Percentiles rank a stretch among this genome's conserved stretches.
Evolutionary conservation across 2,329 filamentous ascomycete species (phyloP).

Genomic region (Cyphellophora europaea): DNA sequence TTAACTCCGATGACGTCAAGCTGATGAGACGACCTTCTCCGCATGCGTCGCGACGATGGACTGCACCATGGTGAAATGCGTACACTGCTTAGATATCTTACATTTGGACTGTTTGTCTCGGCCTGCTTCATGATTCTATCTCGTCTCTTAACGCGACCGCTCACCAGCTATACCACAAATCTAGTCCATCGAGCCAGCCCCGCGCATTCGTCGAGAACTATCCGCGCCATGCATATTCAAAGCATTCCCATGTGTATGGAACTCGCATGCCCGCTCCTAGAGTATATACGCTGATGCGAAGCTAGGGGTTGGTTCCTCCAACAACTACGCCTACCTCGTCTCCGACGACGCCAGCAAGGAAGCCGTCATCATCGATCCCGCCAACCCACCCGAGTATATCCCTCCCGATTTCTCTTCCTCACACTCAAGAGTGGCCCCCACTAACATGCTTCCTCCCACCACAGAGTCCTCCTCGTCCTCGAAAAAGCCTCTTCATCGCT

Average conservation of each 20-base stretch:
- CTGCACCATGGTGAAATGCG: no score
- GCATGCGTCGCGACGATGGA: no score
- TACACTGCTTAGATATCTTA: no score
- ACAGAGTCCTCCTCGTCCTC: constrained; percentile 31
- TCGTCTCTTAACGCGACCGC: constrained; percentile 6
- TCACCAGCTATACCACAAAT: not conserved
- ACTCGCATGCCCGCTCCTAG: not conserved
- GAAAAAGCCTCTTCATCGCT: constrained; percentile 60
- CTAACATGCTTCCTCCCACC: not conserved
- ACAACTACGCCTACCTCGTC: constrained; percentile 45
- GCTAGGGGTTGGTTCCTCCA: constrained; percentile 27
- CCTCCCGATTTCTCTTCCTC: not conserved
- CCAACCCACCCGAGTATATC: constrained; percentile 40
- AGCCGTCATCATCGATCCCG: constrained; percentile 42
- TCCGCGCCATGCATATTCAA: constrained; percentile 38
- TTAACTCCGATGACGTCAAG: no score
- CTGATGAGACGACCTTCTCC: no score
- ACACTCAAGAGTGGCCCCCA: not conserved
- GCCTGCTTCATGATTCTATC: constrained; percentile 12
- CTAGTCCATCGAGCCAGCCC: not conserved
- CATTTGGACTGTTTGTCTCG: not conserved
- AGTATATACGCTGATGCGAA: constrained; percentile 1
- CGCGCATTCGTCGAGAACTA: not conserved
- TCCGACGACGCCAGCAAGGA: constrained; percentile 40
- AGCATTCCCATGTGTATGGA: constrained; percentile 45